Conservation (phyloP, 2,329 filamentous ascomycete species). For the Diplodia corticola region DNA sequence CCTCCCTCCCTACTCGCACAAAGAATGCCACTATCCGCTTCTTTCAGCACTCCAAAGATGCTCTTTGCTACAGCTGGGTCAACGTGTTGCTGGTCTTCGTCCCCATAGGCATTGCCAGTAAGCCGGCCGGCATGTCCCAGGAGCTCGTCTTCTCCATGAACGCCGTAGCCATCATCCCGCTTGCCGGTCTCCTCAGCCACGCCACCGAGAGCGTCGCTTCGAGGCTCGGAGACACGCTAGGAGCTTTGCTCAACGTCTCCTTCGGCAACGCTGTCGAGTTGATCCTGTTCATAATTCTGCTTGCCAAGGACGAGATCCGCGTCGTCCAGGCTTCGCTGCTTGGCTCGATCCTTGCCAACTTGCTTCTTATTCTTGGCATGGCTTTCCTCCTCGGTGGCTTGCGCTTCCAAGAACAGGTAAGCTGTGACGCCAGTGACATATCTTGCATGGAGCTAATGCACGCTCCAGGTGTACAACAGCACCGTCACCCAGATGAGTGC, state of each 20-base stretch:
- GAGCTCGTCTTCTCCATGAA: constrained; percentile 54
- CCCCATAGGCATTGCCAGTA: constrained; percentile 70
- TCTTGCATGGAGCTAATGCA: constrained; percentile 25
- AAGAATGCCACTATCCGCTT: constrained; percentile 54
- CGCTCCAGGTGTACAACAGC: constrained; percentile 77
- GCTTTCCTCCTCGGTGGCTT: constrained; percentile 83
- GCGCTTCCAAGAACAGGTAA: constrained; percentile 79
- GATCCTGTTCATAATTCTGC: constrained; percentile 50
- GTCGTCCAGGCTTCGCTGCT: constrained; percentile 90
- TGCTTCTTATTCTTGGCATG: constrained; percentile 89
- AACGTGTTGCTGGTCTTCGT: constrained; percentile 78
- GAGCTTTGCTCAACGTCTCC: constrained; percentile 53
- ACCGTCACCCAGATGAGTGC: constrained; percentile 97
- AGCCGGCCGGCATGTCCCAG: constrained; percentile 45
- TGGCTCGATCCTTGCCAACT: constrained; percentile 84
- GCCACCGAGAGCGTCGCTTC: constrained; percentile 53
- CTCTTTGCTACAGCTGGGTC: constrained; percentile 71
- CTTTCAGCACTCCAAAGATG: constrained; percentile 57
- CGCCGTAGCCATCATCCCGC: constrained; percentile 52
- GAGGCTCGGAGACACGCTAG: constrained; percentile 50
- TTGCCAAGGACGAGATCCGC: constrained; percentile 70
- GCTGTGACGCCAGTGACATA: constrained; percentile 26
- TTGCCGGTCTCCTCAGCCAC: constrained; percentile 51
- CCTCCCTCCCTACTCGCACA: constrained; percentile 52
- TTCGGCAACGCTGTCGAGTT: constrained; percentile 56